Conservation (phyloP, 1,139 yeast species). For the Scheffersomyces stambukii region DNA sequence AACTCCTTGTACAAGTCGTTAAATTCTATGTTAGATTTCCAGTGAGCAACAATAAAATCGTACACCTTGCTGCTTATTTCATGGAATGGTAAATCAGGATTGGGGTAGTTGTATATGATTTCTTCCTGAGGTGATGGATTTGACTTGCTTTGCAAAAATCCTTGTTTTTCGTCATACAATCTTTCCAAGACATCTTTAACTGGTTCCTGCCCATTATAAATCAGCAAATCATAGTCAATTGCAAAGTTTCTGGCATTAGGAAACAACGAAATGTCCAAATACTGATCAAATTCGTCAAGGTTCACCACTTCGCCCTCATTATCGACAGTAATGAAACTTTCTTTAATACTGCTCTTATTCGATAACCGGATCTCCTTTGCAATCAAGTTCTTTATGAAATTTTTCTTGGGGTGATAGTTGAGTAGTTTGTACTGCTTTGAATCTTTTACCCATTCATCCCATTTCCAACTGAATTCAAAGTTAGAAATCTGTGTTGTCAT, state of each 20-base stretch:
- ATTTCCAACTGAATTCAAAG: slow-evolving; percentile 95
- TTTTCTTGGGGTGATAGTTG: slow-evolving; percentile 66
- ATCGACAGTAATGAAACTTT: slow-evolving; percentile 58
- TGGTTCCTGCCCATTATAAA: slow-evolving; percentile 31
- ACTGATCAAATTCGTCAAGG: slow-evolving; percentile 57
- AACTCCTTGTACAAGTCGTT: slow-evolving; percentile 30
- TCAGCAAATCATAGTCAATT: slow-evolving; percentile 31
- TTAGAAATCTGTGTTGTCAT: slow-evolving; percentile 89
- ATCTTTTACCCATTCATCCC: slow-evolving; percentile 89
- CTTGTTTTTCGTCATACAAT: slow-evolving; percentile 29
- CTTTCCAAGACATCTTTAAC: slow-evolving; percentile 24
- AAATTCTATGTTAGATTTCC: slow-evolving; percentile 39
- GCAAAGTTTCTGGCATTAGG: slow-evolving; percentile 23
- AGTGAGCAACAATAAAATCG: slow-evolving; percentile 40
- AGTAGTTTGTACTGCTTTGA: slow-evolving; percentile 30
- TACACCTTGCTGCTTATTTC: slow-evolving; percentile 37
- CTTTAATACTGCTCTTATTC: slow-evolving; percentile 62
- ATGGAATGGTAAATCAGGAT: slow-evolving; percentile 34
- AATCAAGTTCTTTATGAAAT: slow-evolving; percentile 73
- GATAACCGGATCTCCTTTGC: slow-evolving; percentile 81
- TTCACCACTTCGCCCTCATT: slow-evolving; percentile 16
- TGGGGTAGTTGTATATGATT: slow-evolving; percentile 33
- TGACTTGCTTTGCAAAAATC: slow-evolving; percentile 19
- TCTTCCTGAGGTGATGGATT: slow-evolving; percentile 39
- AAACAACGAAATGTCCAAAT: slow-evolving; percentile 47